Percentiles rank a stretch among this genome's conserved stretches.
Evolutionary conservation across 352 stramenopile genomes (phyloP).

Genomic region (Globisporangium canariense): DNA sequence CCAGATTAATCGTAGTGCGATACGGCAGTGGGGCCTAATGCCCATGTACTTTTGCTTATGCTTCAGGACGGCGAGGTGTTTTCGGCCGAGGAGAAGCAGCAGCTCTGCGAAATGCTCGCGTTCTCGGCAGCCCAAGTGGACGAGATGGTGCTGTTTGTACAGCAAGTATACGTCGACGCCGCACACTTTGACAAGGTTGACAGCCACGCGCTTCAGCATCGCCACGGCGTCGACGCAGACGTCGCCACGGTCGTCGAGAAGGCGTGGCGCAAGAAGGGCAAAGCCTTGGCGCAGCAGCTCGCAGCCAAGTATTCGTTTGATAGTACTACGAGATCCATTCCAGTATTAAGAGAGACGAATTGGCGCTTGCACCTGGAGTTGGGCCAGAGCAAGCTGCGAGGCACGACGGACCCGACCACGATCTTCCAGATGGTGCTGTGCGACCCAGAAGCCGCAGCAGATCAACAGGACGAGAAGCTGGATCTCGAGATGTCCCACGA

Average conservation of each 20-base stretch:
- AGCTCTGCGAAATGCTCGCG: conserved; percentile 42
- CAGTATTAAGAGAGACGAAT: conserved; percentile 30
- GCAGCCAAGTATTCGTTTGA: conserved; percentile 14
- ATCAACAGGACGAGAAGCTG: conserved; percentile 36
- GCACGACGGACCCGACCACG: conserved; percentile 37
- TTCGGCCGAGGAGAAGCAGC: conserved; percentile 36
- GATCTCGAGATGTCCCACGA: conserved; percentile 59
- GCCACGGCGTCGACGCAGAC: conserved; percentile 20
- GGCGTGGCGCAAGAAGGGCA: conserved; percentile 61
- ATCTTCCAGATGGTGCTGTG: conserved; percentile 52
- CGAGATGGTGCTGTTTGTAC: conserved; percentile 25
- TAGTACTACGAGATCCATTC: not conserved
- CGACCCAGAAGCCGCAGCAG: conserved; percentile 3
- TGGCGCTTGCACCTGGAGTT: conserved; percentile 62
- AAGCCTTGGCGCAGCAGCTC: conserved; percentile 10
- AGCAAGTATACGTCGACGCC: conserved; percentile 37
- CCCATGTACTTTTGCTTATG: not conserved
- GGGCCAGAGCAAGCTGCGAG: conserved; percentile 33
- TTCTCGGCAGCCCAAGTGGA: conserved; percentile 43
- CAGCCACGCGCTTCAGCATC: conserved; percentile 21
- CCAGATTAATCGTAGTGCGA: too few relatives aligned
- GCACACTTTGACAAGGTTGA: conserved; percentile 39
- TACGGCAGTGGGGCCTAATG: not conserved
- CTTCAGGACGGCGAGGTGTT: conserved; percentile 33
- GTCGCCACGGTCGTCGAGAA: conserved; percentile 40